Percentiles rank a stretch among this genome's conserved stretches.
These are phyloP conservation scores for Oxyria digyna DNA, from an alignment of 148 eudicot genomes.

Conservation along the genomic window DNA sequence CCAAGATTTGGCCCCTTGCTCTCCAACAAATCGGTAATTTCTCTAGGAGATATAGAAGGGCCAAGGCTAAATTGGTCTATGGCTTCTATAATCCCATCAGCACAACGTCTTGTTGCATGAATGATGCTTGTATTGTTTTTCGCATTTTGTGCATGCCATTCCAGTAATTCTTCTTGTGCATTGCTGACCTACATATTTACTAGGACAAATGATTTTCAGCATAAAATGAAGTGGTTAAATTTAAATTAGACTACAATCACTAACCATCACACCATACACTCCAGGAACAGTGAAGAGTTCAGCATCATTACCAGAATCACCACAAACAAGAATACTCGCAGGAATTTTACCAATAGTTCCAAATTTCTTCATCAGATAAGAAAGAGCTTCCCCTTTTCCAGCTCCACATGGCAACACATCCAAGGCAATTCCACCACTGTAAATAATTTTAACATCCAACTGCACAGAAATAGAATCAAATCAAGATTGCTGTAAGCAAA, in stretches of 20 bases:
- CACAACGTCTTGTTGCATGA: slow-evolving; percentile 44
- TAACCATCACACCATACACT: slow-evolving; percentile 48
- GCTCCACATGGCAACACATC: slow-evolving; percentile 40
- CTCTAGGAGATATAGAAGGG: slow-evolving; percentile 31
- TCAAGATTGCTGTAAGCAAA: neutral
- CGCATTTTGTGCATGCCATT: slow-evolving; percentile 43
- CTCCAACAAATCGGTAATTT: slow-evolving; percentile 16
- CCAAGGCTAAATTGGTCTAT: slow-evolving; percentile 42
- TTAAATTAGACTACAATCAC: slow-evolving; percentile 8
- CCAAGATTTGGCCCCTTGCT: slow-evolving; percentile 22
- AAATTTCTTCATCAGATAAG: slow-evolving; percentile 33
- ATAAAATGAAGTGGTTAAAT: neutral
- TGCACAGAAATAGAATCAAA: slow-evolving; percentile 14
- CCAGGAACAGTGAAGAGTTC: slow-evolving; percentile 39
- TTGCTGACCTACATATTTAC: slow-evolving; percentile 32
- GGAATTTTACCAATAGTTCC: slow-evolving; percentile 23
- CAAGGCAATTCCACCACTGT: slow-evolving; percentile 38
- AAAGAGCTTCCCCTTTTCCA: slow-evolving; percentile 56
- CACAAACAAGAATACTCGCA: slow-evolving; percentile 38
- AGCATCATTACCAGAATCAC: slow-evolving; percentile 55
- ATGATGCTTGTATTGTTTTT: slow-evolving; percentile 25
- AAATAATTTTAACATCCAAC: slow-evolving; percentile 45
- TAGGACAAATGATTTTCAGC: neutral
- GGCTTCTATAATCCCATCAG: slow-evolving; percentile 40
- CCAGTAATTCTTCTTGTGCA: slow-evolving; percentile 44